Conservation (phyloP, 2,329 filamentous ascomycete genomes). For the Lachnellula occidentalis region DNA sequence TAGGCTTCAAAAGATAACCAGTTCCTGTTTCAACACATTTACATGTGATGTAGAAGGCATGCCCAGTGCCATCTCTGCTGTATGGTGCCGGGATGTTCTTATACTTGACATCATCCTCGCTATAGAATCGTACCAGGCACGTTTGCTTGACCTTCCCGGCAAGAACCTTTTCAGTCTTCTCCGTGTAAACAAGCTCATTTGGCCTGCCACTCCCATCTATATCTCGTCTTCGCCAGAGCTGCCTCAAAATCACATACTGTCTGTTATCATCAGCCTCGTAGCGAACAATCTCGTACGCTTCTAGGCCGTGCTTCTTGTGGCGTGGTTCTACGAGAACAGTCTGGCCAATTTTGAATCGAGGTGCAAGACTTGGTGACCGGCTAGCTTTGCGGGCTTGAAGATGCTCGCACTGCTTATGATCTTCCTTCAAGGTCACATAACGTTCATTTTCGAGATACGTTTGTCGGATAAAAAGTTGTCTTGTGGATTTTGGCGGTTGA, state of each 20-base stretch:
- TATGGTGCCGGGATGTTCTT: conserved; percentile 56
- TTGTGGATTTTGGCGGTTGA: conserved; percentile 32
- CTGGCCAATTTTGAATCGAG: conserved; percentile 42
- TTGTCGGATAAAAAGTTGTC: conserved; percentile 64
- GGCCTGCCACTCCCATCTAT: conserved; percentile 32
- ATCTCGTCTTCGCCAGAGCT: conserved; percentile 44
- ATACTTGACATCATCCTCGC: conserved; percentile 26
- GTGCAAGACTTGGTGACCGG: not conserved
- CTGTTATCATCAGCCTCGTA: conserved; percentile 28
- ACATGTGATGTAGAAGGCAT: conserved; percentile 59
- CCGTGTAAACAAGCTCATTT: conserved; percentile 51
- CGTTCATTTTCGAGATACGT: conserved; percentile 57
- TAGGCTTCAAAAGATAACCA: conserved; percentile 29
- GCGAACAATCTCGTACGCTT: conserved; percentile 55
- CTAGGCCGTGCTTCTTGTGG: conserved; percentile 43
- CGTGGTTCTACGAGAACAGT: conserved; percentile 40
- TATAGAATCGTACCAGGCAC: conserved; percentile 57
- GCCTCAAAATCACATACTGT: conserved; percentile 41
- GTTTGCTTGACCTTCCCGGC: conserved; percentile 42
- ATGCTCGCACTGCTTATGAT: conserved; percentile 51
- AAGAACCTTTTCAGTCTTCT: conserved; percentile 37
- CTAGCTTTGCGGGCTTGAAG: conserved; percentile 14
- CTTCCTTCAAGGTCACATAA: conserved; percentile 53
- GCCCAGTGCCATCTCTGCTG: conserved; percentile 56
- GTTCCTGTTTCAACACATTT: conserved; percentile 27